Evolutionary conservation across 169 alveolate genomes (phyloP), one percentile per base, ranked within the genome.

Genomic region (Plasmodium berghei): DNA sequence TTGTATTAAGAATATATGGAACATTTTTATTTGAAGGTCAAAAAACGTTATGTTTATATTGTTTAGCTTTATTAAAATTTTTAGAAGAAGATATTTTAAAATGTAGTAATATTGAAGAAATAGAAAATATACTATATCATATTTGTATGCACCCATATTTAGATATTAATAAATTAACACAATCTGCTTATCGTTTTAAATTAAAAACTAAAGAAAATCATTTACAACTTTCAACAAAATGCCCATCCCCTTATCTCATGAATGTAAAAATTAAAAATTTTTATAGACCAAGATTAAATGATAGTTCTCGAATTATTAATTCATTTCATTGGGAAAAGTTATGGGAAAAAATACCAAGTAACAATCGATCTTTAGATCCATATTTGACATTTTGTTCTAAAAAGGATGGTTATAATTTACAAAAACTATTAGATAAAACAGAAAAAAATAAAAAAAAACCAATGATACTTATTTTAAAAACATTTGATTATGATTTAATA

Each of bases 1-100:
- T 72, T 86, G 92, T 92, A 9, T 56, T 93, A 69, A 80, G 96
- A 46, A 93, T 93, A 5, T 92, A 88, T 71, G 96, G 96, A 1
- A 92, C 73, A 42, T 91, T 56, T 26, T 73, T 93, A 28, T 93
- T 93, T 56, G 95, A 93, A 92, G 96, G 96, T 2, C 95, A 93
- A 55, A 87, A 87, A 20, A 92, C 92, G 16, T 91, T 93, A 54
- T 91, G 94, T 67, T 61, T 94, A 28, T 93, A 93, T 86, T 91
- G 94, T 45, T 56, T 93, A 59, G 95, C 96, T 9, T 73, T 93
- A 45, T 59, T 93, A 24, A 93, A 88, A 83, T 72, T 71, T 67
- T 85, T 75, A 9, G 93, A 92, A n/a, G 74, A 28, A 28, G 74
- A 61, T 62, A 80, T 93, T 58, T 56, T 93, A 20, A 83, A 87